These are phyloP conservation scores for Tricholoma flavovirens DNA, from an alignment of 768 basidiomycete species.

Conservation along the genomic window DNA sequence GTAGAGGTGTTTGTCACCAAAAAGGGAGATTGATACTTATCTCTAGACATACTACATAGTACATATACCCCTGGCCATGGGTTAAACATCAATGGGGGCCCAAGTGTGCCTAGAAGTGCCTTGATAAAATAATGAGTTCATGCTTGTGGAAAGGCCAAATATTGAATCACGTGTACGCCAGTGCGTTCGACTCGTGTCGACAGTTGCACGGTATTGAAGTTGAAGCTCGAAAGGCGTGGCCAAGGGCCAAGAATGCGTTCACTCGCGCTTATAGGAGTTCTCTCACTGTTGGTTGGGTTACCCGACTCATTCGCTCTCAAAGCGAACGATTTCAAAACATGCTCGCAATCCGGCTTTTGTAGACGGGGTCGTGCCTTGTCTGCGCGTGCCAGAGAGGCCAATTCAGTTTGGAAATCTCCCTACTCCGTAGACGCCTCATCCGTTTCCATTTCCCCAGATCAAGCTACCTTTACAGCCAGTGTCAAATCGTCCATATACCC, in stretches of 20 bases:
- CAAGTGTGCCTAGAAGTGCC: no score
- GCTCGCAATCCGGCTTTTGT: slow-evolving; percentile 93
- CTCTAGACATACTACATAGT: no score
- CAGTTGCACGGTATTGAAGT: no score
- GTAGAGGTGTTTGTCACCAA: no score
- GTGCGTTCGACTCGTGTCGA: not conserved
- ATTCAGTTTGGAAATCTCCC: slow-evolving; percentile 72
- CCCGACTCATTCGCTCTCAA: slow-evolving; percentile 55
- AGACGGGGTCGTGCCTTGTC: slow-evolving; percentile 79
- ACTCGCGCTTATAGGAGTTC: slow-evolving; percentile 29
- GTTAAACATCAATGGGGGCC: no score
- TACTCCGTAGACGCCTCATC: slow-evolving; percentile 67
- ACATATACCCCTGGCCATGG: no score
- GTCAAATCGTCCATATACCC: slow-evolving; percentile 83
- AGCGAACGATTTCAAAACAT: slow-evolving; percentile 88
- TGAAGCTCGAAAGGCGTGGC: not conserved
- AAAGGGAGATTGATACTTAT: no score
- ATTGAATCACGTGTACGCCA: slow-evolving; percentile 8
- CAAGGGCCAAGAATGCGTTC: slow-evolving; percentile 27
- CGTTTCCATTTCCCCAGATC: slow-evolving; percentile 44
- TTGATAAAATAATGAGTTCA: no score
- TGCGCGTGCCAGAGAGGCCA: slow-evolving; percentile 55
- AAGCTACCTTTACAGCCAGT: slow-evolving; percentile 65
- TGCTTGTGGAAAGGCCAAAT: no score
- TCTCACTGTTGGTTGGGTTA: slow-evolving; percentile 28